Conservation (phyloP, 164 flowering plant genomes). For the Macadamia integrifolia region DNA sequence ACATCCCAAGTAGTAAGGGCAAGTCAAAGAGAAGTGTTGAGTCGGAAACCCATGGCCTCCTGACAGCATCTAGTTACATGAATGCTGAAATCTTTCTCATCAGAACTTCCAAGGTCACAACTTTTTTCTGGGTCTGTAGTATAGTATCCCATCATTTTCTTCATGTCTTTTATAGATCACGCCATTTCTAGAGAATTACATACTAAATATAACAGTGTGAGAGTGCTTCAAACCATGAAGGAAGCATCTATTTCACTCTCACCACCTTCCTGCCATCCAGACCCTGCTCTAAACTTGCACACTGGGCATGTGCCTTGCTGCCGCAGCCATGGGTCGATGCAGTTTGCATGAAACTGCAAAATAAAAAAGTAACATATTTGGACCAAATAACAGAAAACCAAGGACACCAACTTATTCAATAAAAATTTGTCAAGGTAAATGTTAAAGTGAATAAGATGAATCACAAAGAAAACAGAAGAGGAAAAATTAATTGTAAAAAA, state of each 20-base stretch:
- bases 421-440: not conserved
- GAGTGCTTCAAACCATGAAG: slow-evolving; percentile 37
- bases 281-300: slow-evolving; percentile 47
- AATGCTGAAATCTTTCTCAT: no score
- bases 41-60: no score
- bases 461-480: not conserved
- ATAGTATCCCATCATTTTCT: no score
- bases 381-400: no score
- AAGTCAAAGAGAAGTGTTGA: no score
- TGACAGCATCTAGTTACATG: no score
- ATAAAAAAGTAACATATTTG: not conserved
- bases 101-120: no score
- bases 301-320: slow-evolving; percentile 71
- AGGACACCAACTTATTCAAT: no score
- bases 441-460: not conserved
- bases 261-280: slow-evolving; percentile 45
- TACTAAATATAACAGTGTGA: not conserved
- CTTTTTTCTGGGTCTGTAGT: no score
- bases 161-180: no score
- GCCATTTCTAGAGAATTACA: no score
- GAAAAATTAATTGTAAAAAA: not conserved
- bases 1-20: no score
- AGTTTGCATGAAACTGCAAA: slow-evolving; percentile 59
- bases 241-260: slow-evolving; percentile 30
- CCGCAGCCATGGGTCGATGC: slow-evolving; percentile 76